These are phyloP conservation scores for Fusarium anguioides DNA, from an alignment of 2,329 filamentous ascomycete species.

Conservation along the genomic window DNA sequence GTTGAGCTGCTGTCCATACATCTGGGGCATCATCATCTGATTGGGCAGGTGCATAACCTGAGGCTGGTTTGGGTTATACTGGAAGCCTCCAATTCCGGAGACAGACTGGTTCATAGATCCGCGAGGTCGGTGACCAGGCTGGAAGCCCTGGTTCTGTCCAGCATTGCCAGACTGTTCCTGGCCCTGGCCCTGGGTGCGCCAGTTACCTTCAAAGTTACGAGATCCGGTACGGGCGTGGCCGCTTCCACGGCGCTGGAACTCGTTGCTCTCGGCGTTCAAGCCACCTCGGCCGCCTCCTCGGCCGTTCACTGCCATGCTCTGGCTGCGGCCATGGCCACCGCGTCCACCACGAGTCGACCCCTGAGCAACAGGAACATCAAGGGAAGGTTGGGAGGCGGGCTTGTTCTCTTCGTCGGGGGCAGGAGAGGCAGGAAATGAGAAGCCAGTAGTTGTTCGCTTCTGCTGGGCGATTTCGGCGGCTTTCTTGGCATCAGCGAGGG, in stretches of 20 bases:
- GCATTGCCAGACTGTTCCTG: constrained; percentile 65
- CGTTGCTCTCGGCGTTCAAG: constrained; percentile 63
- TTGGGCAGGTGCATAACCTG: constrained; percentile 88
- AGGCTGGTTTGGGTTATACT: constrained; percentile 83
- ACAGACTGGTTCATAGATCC: constrained; percentile 89
- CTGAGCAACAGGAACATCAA: constrained; percentile 53
- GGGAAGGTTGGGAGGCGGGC: constrained; percentile 45
- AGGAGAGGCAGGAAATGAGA: constrained; percentile 85
- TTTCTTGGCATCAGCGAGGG: constrained; percentile 95
- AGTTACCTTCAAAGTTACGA: constrained; percentile 97
- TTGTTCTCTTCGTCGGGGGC: constrained; percentile 64
- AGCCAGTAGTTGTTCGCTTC: constrained; percentile 92
- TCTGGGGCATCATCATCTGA: constrained; percentile 86
- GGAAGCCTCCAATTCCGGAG: constrained; percentile 84
- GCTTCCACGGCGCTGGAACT: constrained; percentile 81
- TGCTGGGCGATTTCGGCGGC: constrained; percentile 96
- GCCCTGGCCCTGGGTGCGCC: constrained; percentile 81
- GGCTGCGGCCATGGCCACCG: constrained; percentile 78
- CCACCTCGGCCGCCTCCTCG: constrained; percentile 78
- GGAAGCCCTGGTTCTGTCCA: constrained; percentile 78
- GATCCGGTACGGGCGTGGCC: constrained; percentile 86
- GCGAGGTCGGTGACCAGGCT: constrained; percentile 89
- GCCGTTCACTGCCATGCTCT: constrained; percentile 86
- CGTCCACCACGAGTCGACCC: constrained; percentile 64
- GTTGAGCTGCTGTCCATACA: constrained; percentile 91